Evolutionary conservation across 2,329 filamentous ascomycete species (phyloP), one percentile per base, ranked within the genome.

Genomic region (Diaporthe vexans): DNA sequence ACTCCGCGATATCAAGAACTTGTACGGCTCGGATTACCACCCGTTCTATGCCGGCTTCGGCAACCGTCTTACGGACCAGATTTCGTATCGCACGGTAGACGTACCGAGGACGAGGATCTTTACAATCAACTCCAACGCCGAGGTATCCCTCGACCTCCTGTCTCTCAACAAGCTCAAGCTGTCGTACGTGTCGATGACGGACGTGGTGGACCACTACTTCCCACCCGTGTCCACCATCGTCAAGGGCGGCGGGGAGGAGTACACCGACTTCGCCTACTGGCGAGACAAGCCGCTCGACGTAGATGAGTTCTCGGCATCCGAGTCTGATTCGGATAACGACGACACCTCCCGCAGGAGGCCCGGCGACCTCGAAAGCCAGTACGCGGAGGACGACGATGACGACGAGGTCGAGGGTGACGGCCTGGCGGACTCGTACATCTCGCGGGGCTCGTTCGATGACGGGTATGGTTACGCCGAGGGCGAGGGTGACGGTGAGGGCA

Each of bases 11-110:
- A 98, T 99, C 78, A 92, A 95, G 81, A 94, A 93, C 74, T 88
- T 99, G 0, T 99, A 98, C 80, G 92, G 91, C 3, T 88, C 91
- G 0, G 91, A 93, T 35, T 88, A 91, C 56, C 95, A 92, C 24
- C 96, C 97, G 0, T 99, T 99, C 81, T 98, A 98, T 80, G 97
- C 97, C 15, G 97, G 97, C 0, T 99, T 98, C 80, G 97, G 97
- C 74, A 99, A 99, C 82, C 92, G 97, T 73, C 89, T 99, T 73
- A 99, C 97, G 0, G 97, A 99, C 82, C 97, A 97, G 72, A 91
- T 99, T 74, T 97, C 94, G 70, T 99, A 99, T 82, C 93, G 97
- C 75, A 97, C 94, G 7, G 97, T 99, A 71, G 97, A 98, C 81
- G 98, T 99, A 54, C 97, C 97, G 0, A 93, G 94, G 70, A 97